Evolutionary conservation across 768 basidiomycete genomes (phyloP).

Genomic region (Rhodocollybia butyracea): DNA sequence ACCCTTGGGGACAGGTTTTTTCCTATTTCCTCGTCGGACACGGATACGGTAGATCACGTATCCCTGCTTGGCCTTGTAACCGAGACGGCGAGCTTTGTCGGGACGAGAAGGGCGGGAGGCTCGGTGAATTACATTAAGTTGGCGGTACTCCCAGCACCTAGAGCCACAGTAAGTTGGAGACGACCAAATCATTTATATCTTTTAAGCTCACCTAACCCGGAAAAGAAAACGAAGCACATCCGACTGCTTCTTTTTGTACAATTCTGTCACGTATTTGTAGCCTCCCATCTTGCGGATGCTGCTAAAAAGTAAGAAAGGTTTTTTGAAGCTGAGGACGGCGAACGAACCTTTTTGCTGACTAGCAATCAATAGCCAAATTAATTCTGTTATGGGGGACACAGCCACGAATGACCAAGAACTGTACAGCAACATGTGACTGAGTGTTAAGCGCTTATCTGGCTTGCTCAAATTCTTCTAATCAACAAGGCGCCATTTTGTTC

Average conservation of each 20-base stretch:
- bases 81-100: slow-evolving; percentile 97
- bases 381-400: too few species aligned
- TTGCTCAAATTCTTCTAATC: too few species aligned
- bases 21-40: slow-evolving; percentile 97
- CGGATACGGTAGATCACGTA: slow-evolving; percentile 97
- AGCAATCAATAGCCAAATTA: too few species aligned
- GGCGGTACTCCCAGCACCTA: slow-evolving; percentile 98
- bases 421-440: too few species aligned
- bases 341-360: too few species aligned
- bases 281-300: slow-evolving; percentile 68
- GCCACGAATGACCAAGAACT: too few species aligned
- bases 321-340: too few species aligned
- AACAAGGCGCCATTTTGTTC: too few species aligned
- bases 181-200: not conserved
- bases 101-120: slow-evolving; percentile 97
- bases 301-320: not conserved
- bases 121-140: slow-evolving; percentile 96
- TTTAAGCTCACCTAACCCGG: slow-evolving; percentile 76
- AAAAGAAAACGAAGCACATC: slow-evolving; percentile 97
- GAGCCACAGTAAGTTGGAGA: slow-evolving; percentile 4
- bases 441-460: too few species aligned
- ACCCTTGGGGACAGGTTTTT: slow-evolving; percentile 99
- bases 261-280: slow-evolving; percentile 95
- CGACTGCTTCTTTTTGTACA: slow-evolving; percentile 98
- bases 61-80: slow-evolving; percentile 99